Conservation (phyloP, 495 filamentous ascomycete species). For the Trypethelium eluteriae region DNA sequence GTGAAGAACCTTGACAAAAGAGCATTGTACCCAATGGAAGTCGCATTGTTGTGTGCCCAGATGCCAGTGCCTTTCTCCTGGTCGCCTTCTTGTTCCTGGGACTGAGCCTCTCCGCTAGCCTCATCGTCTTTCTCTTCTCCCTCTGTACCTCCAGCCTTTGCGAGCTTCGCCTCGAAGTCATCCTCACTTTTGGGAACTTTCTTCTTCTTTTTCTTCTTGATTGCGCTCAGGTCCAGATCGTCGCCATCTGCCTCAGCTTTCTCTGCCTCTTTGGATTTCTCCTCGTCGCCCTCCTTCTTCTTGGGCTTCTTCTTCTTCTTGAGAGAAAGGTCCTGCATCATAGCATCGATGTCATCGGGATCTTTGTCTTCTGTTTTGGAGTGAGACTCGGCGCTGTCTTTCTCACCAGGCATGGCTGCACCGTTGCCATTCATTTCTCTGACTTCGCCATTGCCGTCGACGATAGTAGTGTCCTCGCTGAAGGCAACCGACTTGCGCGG, state of each 20-base stretch:
- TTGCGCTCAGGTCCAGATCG: slow-evolving; percentile 62
- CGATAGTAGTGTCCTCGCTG: slow-evolving; percentile 71
- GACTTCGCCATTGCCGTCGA: slow-evolving; percentile 76
- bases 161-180: slow-evolving; percentile 73
- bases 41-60: slow-evolving; percentile 73
- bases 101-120: slow-evolving; percentile 43
- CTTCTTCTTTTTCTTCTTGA: slow-evolving; percentile 98
- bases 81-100: slow-evolving; percentile 57
- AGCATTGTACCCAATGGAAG: slow-evolving; percentile 71
- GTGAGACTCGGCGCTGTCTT: slow-evolving; percentile 51
- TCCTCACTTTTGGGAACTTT: slow-evolving; percentile 61
- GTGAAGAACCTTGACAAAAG: slow-evolving; percentile 87
- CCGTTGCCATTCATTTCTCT: slow-evolving; percentile 52
- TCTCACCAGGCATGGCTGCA: slow-evolving; percentile 44
- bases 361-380: slow-evolving; percentile 46
- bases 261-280: slow-evolving; percentile 50
- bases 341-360: slow-evolving; percentile 62
- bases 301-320: slow-evolving; percentile 83
- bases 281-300: slow-evolving; percentile 56
- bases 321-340: slow-evolving; percentile 81
- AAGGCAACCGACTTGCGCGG: slow-evolving; percentile 89
- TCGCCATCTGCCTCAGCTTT: slow-evolving; percentile 54
- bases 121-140: slow-evolving; percentile 42
- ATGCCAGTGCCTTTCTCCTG: slow-evolving; percentile 86
- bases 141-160: slow-evolving; percentile 59